These are phyloP conservation scores for Terfezia claveryi DNA, from an alignment of 495 filamentous ascomycete species.

Conservation along the genomic window DNA sequence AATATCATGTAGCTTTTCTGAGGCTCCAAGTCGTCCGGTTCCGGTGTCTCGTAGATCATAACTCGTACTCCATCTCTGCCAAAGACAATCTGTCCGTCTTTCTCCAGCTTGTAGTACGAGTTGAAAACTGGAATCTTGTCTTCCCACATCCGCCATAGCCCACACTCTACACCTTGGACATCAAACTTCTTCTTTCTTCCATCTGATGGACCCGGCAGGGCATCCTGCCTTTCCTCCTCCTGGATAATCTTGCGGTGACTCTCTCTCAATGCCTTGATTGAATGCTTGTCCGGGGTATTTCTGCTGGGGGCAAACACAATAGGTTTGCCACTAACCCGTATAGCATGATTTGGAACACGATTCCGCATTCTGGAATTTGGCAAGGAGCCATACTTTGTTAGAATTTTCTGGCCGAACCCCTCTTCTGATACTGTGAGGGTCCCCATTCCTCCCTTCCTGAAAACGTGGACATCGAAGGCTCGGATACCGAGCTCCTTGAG, in stretches of 20 bases:
- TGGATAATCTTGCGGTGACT: background rate
- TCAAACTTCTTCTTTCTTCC: constrained; percentile 2
- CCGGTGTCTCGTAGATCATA: background rate
- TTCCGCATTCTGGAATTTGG: no score
- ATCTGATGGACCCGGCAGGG: background rate
- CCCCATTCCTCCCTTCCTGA: constrained; percentile 12
- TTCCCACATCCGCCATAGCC: constrained; percentile 8
- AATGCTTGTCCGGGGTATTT: background rate
- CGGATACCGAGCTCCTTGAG: constrained; percentile 20
- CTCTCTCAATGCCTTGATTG: background rate
- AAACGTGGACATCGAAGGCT: constrained; percentile 22
- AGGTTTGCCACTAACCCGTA: background rate
- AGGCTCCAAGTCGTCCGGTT: background rate
- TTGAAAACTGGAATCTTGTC: constrained; percentile 7
- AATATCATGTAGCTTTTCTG: background rate
- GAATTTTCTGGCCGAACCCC: constrained; percentile 22
- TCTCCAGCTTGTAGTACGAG: constrained; percentile 5
- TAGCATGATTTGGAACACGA: no score
- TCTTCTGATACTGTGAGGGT: constrained; percentile 22
- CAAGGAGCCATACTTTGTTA: constrained; percentile 4
- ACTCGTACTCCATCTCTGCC: background rate
- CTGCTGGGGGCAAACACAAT: background rate
- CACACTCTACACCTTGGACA: constrained; percentile 9
- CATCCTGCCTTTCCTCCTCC: background rate
- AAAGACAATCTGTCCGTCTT: background rate